A percentile compares a stretch with the other conserved stretches of the same genome.
Conservation (phyloP, 1,284 basidiomycete species). For the Rhodotorula sp. region DNA sequence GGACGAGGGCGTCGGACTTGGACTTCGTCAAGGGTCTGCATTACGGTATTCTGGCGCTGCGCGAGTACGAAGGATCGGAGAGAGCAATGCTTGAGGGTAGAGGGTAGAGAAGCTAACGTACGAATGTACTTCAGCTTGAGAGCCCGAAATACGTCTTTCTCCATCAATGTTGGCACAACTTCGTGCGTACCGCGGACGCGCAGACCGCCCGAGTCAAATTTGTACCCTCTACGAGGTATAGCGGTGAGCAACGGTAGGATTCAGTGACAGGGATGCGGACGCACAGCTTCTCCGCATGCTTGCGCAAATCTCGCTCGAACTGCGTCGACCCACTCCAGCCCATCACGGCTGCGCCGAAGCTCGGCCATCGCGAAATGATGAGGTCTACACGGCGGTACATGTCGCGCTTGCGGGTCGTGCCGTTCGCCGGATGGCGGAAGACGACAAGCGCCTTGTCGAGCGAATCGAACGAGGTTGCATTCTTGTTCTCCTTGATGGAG, state of each 20-base stretch:
- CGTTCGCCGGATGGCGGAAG: constrained; percentile 53
- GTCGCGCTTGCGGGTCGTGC: constrained; percentile 43
- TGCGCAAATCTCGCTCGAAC: constrained; percentile 33
- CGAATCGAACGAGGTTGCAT: constrained; percentile 28
- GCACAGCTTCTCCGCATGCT: constrained; percentile 17
- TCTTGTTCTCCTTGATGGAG: constrained; percentile 19
- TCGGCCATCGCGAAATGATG: constrained; percentile 65
- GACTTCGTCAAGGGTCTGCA: constrained; percentile 2
- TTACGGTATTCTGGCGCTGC: constrained; percentile 6
- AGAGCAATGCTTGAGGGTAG: no score
- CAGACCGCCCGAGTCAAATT: constrained; percentile 59
- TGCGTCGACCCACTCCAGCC: constrained; percentile 51
- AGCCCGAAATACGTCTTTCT: constrained; percentile 38
- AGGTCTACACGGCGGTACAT: constrained; percentile 65
- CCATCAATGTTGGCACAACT: constrained; percentile 23
- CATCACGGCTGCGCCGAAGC: constrained; percentile 73
- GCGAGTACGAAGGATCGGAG: accelerated
- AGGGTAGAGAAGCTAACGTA: neutral
- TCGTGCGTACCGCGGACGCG: constrained; percentile 15
- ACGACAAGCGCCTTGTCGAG: constrained; percentile 37
- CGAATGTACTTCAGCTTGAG: constrained; percentile 53
- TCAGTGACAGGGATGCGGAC: neutral
- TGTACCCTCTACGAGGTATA: constrained; percentile 58
- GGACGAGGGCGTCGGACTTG: no score
- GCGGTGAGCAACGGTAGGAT: neutral